Evolutionary conservation across 352 stramenopile species (phyloP).

Genomic region (Phytopythium delawarense): DNA sequence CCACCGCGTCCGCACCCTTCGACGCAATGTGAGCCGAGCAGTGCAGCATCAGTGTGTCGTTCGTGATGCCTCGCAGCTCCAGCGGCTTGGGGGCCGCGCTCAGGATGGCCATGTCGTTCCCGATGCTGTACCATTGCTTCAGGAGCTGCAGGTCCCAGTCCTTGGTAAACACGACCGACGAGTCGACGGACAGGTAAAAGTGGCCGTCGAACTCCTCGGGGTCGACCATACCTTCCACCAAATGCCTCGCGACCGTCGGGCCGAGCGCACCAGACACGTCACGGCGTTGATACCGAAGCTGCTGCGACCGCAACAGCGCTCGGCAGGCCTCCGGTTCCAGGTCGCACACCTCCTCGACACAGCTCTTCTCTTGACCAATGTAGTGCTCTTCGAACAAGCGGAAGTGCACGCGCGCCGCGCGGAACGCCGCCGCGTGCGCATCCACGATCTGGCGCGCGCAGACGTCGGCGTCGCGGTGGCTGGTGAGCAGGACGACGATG

Average conservation of each 20-base stretch:
- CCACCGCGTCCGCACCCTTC: constrained; percentile 48
- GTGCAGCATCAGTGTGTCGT: constrained; percentile 49
- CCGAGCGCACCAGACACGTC: constrained; percentile 60
- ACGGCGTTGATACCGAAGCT: constrained; percentile 45
- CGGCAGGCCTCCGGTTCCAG: constrained; percentile 39
- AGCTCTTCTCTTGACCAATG: constrained; percentile 53
- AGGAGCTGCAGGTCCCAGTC: constrained; percentile 73
- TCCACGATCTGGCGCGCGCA: constrained; percentile 56
- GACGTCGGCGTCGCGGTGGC: constrained; percentile 46
- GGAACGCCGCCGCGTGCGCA: constrained; percentile 33
- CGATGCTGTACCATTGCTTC: constrained; percentile 76
- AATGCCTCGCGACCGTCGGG: constrained; percentile 38
- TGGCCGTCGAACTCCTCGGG: constrained; percentile 24
- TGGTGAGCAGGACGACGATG: constrained; percentile 72
- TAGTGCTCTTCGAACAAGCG: constrained; percentile 73
- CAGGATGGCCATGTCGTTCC: constrained; percentile 79
- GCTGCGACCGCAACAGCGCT: constrained; percentile 38
- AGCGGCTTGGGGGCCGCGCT: constrained; percentile 62
- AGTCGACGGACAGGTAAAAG: constrained; percentile 78
- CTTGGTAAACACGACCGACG: constrained; percentile 59
- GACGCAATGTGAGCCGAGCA: constrained; percentile 82
- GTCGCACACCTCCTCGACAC: constrained; percentile 57
- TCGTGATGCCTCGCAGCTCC: constrained; percentile 31
- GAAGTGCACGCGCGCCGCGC: constrained; percentile 48
- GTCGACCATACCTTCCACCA: constrained; percentile 65